A percentile compares a stretch with the other conserved stretches of the same genome.
phyloP scores from a whole-genome alignment of 257 asterid species.

The Oldenlandia corymbosa region DNA sequence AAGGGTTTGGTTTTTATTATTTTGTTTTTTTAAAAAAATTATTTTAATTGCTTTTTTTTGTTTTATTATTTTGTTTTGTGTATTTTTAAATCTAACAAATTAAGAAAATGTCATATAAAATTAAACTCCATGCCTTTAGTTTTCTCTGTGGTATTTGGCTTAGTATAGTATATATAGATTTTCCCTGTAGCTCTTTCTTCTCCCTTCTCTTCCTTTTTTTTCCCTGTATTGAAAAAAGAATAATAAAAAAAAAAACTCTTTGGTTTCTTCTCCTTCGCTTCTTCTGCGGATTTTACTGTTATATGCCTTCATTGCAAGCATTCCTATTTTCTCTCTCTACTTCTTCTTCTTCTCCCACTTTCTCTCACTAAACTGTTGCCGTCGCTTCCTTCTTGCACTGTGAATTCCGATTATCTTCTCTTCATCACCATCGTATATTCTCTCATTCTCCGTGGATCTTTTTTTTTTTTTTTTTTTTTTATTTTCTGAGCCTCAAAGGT shows the following conservation, averaged over 20 bases:
- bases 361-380: slow-evolving; percentile 35
- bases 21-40: no score
- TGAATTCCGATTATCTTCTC: slow-evolving; percentile 30
- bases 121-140: no score
- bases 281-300: slow-evolving; percentile 58
- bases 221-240: no score
- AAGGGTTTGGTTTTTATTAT: no score
- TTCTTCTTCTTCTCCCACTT: slow-evolving; percentile 19
- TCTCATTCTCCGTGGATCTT: slow-evolving; percentile 32
- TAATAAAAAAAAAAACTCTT: slow-evolving; percentile 12
- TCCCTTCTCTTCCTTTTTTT: no score
- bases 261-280: slow-evolving; percentile 62
- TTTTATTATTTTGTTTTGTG: no score
- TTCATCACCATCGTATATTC: not conserved
- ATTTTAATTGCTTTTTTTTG: no score
- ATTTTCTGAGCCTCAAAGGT: slow-evolving; percentile 16
- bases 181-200: no score
- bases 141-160: no score
- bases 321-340: slow-evolving; percentile 20
- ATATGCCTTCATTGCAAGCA: slow-evolving; percentile 21
- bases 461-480: slow-evolving; percentile 15
- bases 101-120: no score
- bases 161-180: no score
- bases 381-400: slow-evolving; percentile 39
- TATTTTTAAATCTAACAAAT: no score